These are phyloP conservation scores for Lactuca saligna DNA, from an alignment of 129 eudicot genomes.

Conservation along the genomic window DNA sequence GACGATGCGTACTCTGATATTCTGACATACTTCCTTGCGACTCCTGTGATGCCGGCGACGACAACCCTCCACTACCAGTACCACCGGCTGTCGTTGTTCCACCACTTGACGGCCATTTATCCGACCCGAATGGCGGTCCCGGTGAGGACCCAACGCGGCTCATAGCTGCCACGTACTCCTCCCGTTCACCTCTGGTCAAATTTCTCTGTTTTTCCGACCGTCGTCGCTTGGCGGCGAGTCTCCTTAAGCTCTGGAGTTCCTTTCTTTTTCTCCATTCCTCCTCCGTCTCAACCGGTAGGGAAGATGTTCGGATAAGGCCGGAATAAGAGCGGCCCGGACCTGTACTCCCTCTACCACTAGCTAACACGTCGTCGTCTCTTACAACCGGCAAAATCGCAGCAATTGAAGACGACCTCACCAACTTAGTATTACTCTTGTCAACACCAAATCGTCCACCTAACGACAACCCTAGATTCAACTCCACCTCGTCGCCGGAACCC, in stretches of 20 bases:
- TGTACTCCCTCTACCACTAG: constrained; percentile 5
- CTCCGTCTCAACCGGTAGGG: constrained; percentile 86
- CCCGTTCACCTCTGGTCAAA: constrained; percentile 44
- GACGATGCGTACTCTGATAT: constrained; percentile 44
- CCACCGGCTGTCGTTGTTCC: constrained; percentile 2
- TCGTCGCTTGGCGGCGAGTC: constrained; percentile 80
- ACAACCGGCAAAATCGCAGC: constrained; percentile 54
- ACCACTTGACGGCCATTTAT: constrained; percentile 28
- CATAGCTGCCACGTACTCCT: constrained; percentile 40
- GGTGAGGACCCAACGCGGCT: constrained; percentile 38
- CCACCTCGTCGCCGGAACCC: constrained; percentile 43
- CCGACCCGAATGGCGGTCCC: constrained; percentile 29
- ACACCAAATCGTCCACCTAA: constrained; percentile 85
- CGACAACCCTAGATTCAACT: constrained; percentile 78
- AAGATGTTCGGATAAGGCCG: constrained; percentile 51
- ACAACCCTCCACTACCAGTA: constrained; percentile 10
- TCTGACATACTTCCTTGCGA: constrained; percentile 60
- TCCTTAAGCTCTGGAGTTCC: constrained; percentile 70
- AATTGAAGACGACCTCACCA: constrained; percentile 63
- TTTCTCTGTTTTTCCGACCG: constrained; percentile 67
- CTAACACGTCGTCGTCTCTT: constrained; percentile 47
- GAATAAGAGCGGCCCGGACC: constrained; percentile 10
- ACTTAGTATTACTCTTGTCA: constrained; percentile 48
- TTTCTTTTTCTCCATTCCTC: constrained; percentile 85
- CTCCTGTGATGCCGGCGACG: constrained; percentile 37